Percentiles rank a stretch among this genome's conserved stretches.
Evolutionary conservation across 1,139 yeast genomes (phyloP).

Genomic region (Geotrichum klebahnii): DNA sequence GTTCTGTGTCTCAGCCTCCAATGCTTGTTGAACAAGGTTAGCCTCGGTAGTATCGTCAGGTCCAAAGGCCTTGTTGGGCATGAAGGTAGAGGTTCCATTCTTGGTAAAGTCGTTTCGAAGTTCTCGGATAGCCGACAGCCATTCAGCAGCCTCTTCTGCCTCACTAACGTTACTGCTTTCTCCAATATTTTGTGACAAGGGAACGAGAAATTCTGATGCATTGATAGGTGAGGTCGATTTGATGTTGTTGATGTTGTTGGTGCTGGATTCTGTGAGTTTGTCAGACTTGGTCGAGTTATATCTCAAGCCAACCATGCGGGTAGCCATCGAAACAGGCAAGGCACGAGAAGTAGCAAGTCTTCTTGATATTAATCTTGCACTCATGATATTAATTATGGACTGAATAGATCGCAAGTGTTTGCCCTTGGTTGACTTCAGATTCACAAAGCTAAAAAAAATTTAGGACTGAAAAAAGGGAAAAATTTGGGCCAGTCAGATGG

Average conservation of each 20-base stretch:
- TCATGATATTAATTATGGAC: not conserved
- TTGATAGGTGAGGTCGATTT: conserved; percentile 9
- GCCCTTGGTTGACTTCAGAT: not conserved
- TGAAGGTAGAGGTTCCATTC: conserved; percentile 33
- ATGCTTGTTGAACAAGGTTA: conserved; percentile 28
- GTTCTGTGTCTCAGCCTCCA: conserved; percentile 21
- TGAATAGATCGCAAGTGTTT: not conserved
- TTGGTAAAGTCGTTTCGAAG: conserved; percentile 48
- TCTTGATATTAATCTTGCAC: conserved; percentile 15
- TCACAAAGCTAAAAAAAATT: no score
- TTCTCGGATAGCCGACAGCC: conserved; percentile 59
- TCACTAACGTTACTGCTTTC: conserved; percentile 40
- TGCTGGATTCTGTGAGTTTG: not conserved
- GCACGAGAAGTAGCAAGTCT: conserved; percentile 3
- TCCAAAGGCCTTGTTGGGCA: conserved; percentile 35
- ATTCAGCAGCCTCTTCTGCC: conserved; percentile 61
- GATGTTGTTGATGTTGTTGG: not conserved
- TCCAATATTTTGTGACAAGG: conserved; percentile 17
- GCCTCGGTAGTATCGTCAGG: conserved; percentile 33
- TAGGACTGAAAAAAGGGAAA: conserved; percentile 8
- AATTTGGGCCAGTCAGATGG: conserved; percentile 16
- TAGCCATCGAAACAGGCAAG: conserved; percentile 3
- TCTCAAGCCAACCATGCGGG: conserved; percentile 13
- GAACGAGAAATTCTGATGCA: conserved; percentile 22
- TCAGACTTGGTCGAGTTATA: conserved; percentile 12